Evolutionary conservation across 73 alveolate genomes (phyloP).

Genomic region (Paramecium octaurelia): DNA sequence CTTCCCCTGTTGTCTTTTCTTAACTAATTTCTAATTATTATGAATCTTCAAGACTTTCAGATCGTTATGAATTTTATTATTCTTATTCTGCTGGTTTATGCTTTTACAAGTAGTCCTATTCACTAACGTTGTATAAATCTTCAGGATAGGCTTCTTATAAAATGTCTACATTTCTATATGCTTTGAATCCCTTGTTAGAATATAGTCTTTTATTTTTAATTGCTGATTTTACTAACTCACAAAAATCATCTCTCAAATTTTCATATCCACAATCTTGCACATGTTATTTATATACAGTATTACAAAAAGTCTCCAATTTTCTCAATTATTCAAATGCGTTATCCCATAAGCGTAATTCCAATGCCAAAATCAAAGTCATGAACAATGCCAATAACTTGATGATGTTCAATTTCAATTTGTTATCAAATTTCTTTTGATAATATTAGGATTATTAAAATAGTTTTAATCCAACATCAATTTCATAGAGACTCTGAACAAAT

Average conservation of each 20-base stretch:
- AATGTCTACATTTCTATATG: slow-evolving; percentile 3
- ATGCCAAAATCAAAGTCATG: background rate
- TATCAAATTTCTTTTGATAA: slow-evolving; percentile 25
- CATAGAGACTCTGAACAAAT: slow-evolving; percentile 3
- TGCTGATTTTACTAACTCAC: slow-evolving; percentile 5
- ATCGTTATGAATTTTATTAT: background rate
- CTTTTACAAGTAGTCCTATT: background rate
- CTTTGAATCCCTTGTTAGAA: background rate
- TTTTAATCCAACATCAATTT: slow-evolving; percentile 42
- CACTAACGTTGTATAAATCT: background rate
- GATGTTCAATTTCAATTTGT: background rate
- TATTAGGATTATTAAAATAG: slow-evolving; percentile 15
- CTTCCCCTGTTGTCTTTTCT: background rate
- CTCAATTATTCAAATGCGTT: slow-evolving; percentile 22
- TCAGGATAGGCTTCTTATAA: slow-evolving; percentile 23
- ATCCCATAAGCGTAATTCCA: slow-evolving; percentile 39
- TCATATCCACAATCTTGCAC: slow-evolving; percentile 29
- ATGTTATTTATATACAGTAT: background rate
- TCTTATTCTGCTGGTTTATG: background rate
- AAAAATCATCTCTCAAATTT: slow-evolving; percentile 37
- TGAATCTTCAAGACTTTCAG: background rate
- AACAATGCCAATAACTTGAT: slow-evolving; percentile 10
- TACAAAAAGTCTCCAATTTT: slow-evolving; percentile 31
- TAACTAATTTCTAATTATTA: background rate
- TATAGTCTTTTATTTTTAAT: background rate